Percentiles rank a stretch among this genome's conserved stretches.
These are phyloP conservation scores for Amphirosellinia nigrospora DNA, from an alignment of 495 filamentous ascomycete species.

Conservation along the genomic window DNA sequence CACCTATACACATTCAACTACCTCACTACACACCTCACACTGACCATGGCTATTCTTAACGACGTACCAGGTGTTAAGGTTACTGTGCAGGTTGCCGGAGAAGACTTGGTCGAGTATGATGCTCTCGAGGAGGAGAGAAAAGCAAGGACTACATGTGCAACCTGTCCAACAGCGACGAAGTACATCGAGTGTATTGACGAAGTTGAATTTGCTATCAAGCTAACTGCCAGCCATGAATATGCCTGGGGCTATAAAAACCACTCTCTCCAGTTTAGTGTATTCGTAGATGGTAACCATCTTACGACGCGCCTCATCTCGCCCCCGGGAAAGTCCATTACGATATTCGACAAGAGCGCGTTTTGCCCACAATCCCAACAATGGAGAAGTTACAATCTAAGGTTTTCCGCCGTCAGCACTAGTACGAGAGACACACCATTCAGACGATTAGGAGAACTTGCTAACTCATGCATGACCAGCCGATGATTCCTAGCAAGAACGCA, in stretches of 20 bases:
- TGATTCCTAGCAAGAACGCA: slow-evolving; percentile 28
- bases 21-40: not conserved
- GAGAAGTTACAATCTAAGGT: slow-evolving; percentile 25
- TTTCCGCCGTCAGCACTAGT: slow-evolving; percentile 34
- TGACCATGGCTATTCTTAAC: slow-evolving; percentile 44
- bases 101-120: slow-evolving; percentile 39
- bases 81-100: slow-evolving; percentile 34
- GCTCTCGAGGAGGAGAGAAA: slow-evolving; percentile 11
- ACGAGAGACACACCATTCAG: not conserved
- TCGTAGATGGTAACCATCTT: slow-evolving; percentile 24
- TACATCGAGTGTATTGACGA: slow-evolving; percentile 44
- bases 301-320: not conserved
- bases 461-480: slow-evolving; percentile 25
- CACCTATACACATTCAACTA: not conserved
- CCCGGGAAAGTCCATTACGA: not conserved
- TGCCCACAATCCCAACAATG: slow-evolving; percentile 10
- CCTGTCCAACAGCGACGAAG: slow-evolving; percentile 20
- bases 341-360: not conserved
- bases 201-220: slow-evolving; percentile 37
- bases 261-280: not conserved
- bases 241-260: slow-evolving; percentile 21
- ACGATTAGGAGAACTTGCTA: not conserved
- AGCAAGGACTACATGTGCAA: not conserved
- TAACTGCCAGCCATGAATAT: not conserved
- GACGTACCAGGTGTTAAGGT: slow-evolving; percentile 39